These are phyloP conservation scores for Adansonia rubrostipa DNA, from an alignment of 441 rosid genomes.

Conservation along the genomic window DNA sequence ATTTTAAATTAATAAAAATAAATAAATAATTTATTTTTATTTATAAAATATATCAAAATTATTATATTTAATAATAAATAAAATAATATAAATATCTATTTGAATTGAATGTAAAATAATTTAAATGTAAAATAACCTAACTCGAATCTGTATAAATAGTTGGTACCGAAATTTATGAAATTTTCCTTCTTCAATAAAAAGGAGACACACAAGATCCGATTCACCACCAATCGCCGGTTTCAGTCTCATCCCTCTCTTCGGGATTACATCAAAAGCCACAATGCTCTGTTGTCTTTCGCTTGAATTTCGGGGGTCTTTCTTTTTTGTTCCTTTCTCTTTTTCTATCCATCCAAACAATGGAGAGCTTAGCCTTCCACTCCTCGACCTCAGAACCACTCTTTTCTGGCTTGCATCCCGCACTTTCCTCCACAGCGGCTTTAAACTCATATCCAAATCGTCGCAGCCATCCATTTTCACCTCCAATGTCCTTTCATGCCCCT, in stretches of 20 bases:
- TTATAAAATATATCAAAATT: no score
- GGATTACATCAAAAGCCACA: neutral
- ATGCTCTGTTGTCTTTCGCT: neutral
- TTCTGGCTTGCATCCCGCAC: slow-evolving; percentile 37
- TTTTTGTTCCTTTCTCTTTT: neutral
- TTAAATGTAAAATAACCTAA: no score
- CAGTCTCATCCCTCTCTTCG: slow-evolving; percentile 7
- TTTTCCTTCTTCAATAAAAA: no score
- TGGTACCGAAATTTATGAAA: no score
- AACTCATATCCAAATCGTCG: slow-evolving; percentile 46
- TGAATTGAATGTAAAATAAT: no score
- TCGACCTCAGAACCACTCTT: slow-evolving; percentile 43
- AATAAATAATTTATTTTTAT: no score
- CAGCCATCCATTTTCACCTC: slow-evolving; percentile 35
- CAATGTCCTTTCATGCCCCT: slow-evolving; percentile 33
- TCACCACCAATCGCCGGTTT: neutral
- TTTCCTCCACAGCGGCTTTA: slow-evolving; percentile 43
- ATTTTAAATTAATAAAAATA: no score
- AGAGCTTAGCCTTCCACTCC: slow-evolving; percentile 66
- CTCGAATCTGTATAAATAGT: no score
- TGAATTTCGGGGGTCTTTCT: neutral
- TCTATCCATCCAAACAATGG: slow-evolving; percentile 51
- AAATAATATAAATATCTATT: no score
- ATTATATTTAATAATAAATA: no score
- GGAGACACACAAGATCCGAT: no score